Evolutionary conservation across 441 rosid species (phyloP).

Genomic region (Kokia cookei): DNA sequence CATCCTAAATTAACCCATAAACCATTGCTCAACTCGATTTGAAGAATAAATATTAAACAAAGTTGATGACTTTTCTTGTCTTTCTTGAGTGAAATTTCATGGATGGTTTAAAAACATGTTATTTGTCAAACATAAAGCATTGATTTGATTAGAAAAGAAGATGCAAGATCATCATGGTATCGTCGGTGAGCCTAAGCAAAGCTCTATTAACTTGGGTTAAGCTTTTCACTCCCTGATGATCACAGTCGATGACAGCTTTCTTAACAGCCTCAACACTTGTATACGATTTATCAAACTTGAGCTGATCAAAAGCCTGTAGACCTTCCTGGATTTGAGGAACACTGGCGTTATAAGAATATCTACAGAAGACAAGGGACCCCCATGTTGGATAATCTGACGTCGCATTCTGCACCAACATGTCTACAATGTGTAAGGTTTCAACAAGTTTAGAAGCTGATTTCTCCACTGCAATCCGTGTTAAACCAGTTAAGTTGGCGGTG

Average conservation of each 20-base stretch:
- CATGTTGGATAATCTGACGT: background rate
- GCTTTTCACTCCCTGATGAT: background rate
- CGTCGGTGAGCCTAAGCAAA: slow-evolving; percentile 1
- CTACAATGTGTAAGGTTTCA: background rate
- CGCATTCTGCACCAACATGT: background rate
- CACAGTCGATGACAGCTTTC: background rate
- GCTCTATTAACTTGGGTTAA: background rate
- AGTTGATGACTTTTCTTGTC: no score
- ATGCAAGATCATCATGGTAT: background rate
- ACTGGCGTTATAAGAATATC: background rate
- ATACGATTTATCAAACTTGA: background rate
- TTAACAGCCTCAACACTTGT: background rate
- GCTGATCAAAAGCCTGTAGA: background rate
- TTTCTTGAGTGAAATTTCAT: background rate
- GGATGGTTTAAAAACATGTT: background rate
- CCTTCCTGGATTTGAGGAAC: background rate
- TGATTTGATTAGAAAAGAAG: background rate
- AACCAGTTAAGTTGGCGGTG: background rate
- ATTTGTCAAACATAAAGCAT: background rate
- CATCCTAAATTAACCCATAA: no score
- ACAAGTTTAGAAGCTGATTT: background rate
- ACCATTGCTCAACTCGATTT: no score
- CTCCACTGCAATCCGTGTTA: background rate
- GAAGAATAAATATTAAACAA: no score
- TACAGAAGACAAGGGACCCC: background rate